Percentiles rank a stretch among this genome's conserved stretches.
These are phyloP conservation scores for Ambrosia hybrid DNA, from an alignment of 140 eudicot species.

Conservation along the genomic window DNA sequence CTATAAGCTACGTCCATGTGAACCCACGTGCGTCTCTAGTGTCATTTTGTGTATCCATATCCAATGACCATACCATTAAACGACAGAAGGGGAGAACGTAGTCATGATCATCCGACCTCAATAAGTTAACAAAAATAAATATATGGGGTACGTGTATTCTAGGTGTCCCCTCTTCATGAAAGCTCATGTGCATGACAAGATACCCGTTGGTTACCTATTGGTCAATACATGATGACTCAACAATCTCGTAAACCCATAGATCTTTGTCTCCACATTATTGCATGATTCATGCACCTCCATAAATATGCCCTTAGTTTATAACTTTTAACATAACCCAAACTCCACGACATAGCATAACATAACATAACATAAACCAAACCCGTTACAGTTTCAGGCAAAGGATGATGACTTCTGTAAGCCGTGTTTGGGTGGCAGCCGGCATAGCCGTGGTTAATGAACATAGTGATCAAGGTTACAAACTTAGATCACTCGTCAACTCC, in stretches of 20 bases:
- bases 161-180: not conserved
- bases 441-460: slow-evolving; percentile 47
- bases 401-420: slow-evolving; percentile 36
- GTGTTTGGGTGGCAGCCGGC: slow-evolving; percentile 55
- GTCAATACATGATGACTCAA: not conserved
- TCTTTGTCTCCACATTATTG: not conserved
- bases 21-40: not conserved
- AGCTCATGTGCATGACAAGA: not conserved
- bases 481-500: slow-evolving; percentile 42
- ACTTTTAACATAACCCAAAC: slow-evolving; percentile 1
- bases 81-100: no score
- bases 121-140: no score
- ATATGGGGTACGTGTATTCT: slow-evolving; percentile 6
- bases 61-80: no score
- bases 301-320: not conserved
- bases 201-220: slow-evolving; percentile 6
- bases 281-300: not conserved
- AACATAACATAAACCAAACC: not conserved
- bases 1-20: slow-evolving; percentile 8
- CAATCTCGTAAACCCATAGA: not conserved
- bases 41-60: no score
- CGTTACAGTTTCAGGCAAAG: not conserved
- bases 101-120: no score
- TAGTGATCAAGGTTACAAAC: slow-evolving; percentile 48
- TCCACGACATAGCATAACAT: not conserved